phyloP scores from a whole-genome alignment of 805 yeast genomes.

The Candida dajiaensis region DNA sequence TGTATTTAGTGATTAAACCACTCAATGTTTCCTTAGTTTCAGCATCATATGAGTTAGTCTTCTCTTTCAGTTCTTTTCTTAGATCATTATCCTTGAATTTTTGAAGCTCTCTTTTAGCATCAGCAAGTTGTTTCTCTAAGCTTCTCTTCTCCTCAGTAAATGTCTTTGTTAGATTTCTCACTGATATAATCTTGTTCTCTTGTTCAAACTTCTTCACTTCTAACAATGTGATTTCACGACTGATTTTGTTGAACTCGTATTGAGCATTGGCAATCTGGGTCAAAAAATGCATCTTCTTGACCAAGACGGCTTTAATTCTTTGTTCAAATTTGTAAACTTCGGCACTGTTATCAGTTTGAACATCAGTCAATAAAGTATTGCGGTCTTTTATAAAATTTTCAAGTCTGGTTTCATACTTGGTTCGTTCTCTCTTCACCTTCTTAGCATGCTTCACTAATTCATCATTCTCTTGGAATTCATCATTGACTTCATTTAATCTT shows the following conservation, averaged over 20 bases:
- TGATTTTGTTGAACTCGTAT: conserved; percentile 20
- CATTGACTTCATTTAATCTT: background rate
- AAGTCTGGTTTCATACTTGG: conserved; percentile 23
- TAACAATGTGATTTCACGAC: conserved; percentile 22
- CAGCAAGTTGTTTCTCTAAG: conserved; percentile 22
- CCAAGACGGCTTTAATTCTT: conserved; percentile 19
- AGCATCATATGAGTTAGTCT: conserved; percentile 30
- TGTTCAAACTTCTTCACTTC: conserved; percentile 32
- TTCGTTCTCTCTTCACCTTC: conserved; percentile 13
- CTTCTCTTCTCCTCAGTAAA: conserved; percentile 26
- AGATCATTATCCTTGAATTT: conserved; percentile 19
- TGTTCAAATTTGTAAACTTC: conserved; percentile 30
- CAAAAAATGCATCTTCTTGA: conserved; percentile 21
- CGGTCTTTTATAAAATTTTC: conserved; percentile 27
- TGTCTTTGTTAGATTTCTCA: conserved; percentile 24
- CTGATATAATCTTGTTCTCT: conserved; percentile 30
- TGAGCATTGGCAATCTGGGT: conserved; percentile 18
- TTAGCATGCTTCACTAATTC: conserved; percentile 7
- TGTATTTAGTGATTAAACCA: conserved; percentile 34
- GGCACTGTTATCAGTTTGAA: conserved; percentile 35
- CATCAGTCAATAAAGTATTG: conserved; percentile 29
- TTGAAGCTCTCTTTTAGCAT: conserved; percentile 24
- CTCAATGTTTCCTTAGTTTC: conserved; percentile 35
- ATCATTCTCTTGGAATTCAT: background rate
- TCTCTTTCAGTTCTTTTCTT: conserved; percentile 21